Evolutionary conservation across 2,329 filamentous ascomycete genomes (phyloP).

Genomic region (Botrytis tulipae): DNA sequence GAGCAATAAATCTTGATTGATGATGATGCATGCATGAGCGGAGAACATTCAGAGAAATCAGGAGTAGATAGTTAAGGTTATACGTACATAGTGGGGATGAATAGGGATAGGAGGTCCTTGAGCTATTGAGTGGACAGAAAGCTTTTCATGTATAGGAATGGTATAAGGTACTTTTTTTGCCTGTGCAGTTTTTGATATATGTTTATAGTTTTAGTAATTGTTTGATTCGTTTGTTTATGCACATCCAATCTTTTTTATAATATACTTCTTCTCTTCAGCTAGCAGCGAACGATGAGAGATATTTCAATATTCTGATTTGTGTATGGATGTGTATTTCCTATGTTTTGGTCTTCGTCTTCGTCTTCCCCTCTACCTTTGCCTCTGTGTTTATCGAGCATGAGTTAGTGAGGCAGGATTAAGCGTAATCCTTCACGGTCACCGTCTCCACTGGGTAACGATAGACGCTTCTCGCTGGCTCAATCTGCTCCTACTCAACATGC

Average conservation of each 20-base stretch:
- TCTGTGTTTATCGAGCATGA: background rate
- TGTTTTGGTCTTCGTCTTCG: background rate
- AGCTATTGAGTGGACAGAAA: constrained; percentile 3
- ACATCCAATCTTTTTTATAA: background rate
- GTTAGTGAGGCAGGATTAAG: constrained; percentile 28
- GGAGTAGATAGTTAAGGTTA: constrained; percentile 7
- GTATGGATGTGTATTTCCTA: background rate
- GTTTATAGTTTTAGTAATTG: background rate
- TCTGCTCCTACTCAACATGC: constrained; percentile 33
- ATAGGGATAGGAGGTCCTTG: background rate
- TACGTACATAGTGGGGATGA: constrained; percentile 4
- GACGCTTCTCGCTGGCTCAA: constrained; percentile 34
- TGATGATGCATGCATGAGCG: background rate
- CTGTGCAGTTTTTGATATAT: constrained; percentile 2
- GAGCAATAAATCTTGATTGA: constrained; percentile 52
- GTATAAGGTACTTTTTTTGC: constrained; percentile 15
- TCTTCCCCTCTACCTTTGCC: background rate
- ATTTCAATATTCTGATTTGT: background rate
- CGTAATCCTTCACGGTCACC: constrained; percentile 37
- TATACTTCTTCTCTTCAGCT: background rate
- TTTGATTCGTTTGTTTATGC: constrained; percentile 3
- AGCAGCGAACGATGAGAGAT: background rate
- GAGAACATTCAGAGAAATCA: background rate
- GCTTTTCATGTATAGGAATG: constrained; percentile 15
- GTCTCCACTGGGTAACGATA: constrained; percentile 39